A percentile compares a stretch with the other conserved stretches of the same genome.
Conservation (phyloP, 768 basidiomycete genomes). For the Crepidotus variabilis region DNA sequence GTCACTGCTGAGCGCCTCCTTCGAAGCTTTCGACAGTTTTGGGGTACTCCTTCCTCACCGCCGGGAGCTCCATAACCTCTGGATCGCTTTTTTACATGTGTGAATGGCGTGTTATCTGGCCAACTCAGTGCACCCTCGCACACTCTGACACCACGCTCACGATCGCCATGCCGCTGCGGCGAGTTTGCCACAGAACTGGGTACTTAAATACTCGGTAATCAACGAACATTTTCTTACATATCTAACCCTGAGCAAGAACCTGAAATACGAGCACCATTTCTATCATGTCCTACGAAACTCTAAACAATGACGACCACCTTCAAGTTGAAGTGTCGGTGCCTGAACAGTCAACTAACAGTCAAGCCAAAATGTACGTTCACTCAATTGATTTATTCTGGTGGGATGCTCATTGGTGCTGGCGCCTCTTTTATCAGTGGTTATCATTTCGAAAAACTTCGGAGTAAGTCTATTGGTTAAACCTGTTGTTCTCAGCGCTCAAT, state of each 20-base stretch:
- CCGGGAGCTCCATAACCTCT: neutral
- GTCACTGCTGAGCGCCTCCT: too few species aligned
- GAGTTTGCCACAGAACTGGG: neutral
- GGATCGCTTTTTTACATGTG: neutral
- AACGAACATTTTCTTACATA: neutral
- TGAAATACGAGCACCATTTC: neutral
- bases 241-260: neutral
- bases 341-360: neutral
- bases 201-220: neutral
- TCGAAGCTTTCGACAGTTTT: too few species aligned
- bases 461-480: constrained; percentile 17
- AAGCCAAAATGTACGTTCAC: neutral
- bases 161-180: neutral
- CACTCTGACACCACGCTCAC: neutral
- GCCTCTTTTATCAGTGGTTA: constrained; percentile 9
- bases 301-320: neutral
- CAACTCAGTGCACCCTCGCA: neutral
- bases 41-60: too few species aligned
- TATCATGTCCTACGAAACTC: neutral
- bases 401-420: neutral
- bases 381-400: neutral
- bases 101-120: neutral
- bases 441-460: constrained; percentile 34
- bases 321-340: neutral
- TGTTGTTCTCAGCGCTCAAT: neutral